Conservation (phyloP, 306 rosid genomes). For the Cotoneaster glaucophyllus region DNA sequence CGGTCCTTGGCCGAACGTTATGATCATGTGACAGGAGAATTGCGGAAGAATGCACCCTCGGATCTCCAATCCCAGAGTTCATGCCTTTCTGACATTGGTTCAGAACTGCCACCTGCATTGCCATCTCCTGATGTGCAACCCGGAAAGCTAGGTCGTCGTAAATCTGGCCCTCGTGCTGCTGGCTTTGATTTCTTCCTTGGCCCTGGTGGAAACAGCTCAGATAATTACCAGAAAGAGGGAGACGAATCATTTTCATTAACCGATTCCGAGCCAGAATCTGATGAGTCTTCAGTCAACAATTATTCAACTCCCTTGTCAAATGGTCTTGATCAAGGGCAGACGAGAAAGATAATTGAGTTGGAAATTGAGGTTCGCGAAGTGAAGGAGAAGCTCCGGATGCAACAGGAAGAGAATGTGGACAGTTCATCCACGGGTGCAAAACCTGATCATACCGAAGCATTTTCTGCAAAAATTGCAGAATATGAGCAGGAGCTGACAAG, state of each 20-base stretch:
- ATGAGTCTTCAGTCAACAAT: constrained; percentile 84
- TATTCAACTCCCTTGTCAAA: constrained; percentile 42
- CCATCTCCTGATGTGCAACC: constrained; percentile 40
- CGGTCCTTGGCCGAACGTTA: constrained; percentile 91
- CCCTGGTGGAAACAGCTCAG: constrained; percentile 52
- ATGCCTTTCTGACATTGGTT: constrained; percentile 55
- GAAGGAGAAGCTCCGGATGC: constrained; percentile 64
- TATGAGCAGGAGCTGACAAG: constrained; percentile 51
- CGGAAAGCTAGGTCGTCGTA: constrained; percentile 35
- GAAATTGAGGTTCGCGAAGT: constrained; percentile 77
- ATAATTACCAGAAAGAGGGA: constrained; percentile 63
- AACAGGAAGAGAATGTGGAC: constrained; percentile 47
- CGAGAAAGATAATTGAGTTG: constrained; percentile 62
- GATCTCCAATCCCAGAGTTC: constrained; percentile 89
- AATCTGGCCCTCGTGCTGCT: constrained; percentile 69
- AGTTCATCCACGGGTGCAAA: constrained; percentile 30
- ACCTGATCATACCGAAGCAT: constrained; percentile 37
- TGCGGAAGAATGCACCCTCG: constrained; percentile 58
- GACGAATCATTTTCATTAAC: constrained; percentile 76
- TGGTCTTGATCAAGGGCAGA: constrained; percentile 45
- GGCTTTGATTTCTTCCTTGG: constrained; percentile 97
- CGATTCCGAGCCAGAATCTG: constrained; percentile 85
- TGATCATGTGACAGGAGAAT: constrained; percentile 78
- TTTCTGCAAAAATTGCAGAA: constrained; percentile 34
- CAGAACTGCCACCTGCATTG: constrained; percentile 48